Evolutionary conservation across 208 protist genomes (phyloP), one percentile per base, ranked within the genome.

Genomic region (Leishmania lainsoni): DNA sequence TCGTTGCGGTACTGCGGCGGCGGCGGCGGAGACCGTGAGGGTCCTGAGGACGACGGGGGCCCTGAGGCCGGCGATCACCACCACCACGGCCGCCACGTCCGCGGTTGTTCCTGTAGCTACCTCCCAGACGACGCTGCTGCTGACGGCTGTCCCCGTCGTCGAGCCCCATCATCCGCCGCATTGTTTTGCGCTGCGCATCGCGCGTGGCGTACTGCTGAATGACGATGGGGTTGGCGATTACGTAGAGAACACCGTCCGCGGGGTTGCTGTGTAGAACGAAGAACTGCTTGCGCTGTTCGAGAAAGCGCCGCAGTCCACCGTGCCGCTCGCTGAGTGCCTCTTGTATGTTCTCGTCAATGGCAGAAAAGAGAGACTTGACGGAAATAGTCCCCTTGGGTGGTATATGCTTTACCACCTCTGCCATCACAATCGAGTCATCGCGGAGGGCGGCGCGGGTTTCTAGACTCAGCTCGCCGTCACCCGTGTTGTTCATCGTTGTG

Each of bases 251-350:
- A 20, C 79, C 81, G 71, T 94, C 91, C 0, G 76, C 73, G 29
- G 87, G 90, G 48, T 87, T 74, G 32, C 70, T 58, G 77, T 91
- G 89, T 59, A 97, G 61, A 22, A 92, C 54, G 76, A 97, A 97
- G 63, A 96, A 80, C 76, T 97, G 94, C 83, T 93, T 91, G 20
- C 94, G 92, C 56, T 87, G 59, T 59, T 90, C 79, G 17, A 97
- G 84, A 70, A 97, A 97, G 51, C 26, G 79, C 32, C 81, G 83
- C 16, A 97, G 90, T 3, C 94, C 94, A 73, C 78, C 83, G 87
- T 93, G 88, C 84, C 88, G 85, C 85, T 96, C 92, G 69, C 90
- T 90, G 32, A 97, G 82, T 6, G 94, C 94, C 71, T 97, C 92
- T 81, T 94, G 90, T 35, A 97, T 84, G 59, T 90, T 85, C 2